A percentile compares a stretch with the other conserved stretches of the same genome.
Evolutionary conservation across 1,284 basidiomycete genomes (phyloP).

Genomic region (Puccinia coronata): DNA sequence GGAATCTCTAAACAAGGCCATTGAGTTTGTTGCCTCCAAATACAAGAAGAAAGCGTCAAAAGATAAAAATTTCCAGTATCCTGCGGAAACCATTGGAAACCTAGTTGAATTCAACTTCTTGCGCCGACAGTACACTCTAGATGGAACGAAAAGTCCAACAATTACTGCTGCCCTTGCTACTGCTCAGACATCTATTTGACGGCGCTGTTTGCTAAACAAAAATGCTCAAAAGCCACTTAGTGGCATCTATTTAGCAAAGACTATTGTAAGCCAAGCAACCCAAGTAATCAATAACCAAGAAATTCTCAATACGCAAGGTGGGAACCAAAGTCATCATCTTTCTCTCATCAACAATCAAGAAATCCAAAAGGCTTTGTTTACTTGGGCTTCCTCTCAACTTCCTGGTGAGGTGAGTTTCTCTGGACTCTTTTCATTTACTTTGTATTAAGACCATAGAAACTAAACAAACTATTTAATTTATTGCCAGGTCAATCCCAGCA

Average conservation of each 20-base stretch:
- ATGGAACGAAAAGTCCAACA: neutral
- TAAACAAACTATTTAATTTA: neutral
- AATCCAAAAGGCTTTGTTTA: neutral
- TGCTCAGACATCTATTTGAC: neutral
- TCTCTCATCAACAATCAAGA: neutral
- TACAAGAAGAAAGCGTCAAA: neutral
- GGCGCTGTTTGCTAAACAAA: neutral
- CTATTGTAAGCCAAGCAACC: neutral
- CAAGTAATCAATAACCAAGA: neutral
- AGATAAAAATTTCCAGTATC: neutral
- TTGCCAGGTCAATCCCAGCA: neutral
- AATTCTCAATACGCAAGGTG: neutral
- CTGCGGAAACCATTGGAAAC: neutral
- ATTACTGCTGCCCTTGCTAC: neutral
- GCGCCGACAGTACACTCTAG: neutral
- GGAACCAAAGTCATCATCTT: neutral
- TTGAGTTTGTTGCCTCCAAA: conserved; percentile 2
- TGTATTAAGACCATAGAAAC: neutral
- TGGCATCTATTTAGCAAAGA: neutral
- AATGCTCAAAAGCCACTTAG: neutral
- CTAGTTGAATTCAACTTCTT: neutral
- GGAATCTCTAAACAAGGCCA: neutral
- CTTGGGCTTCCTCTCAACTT: conserved; percentile 23
- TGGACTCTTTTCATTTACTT: neutral
- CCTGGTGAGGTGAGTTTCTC: conserved; percentile 9